Conservation (phyloP, 2,329 filamentous ascomycete species). For the Lachnellula subtilissima region DNA sequence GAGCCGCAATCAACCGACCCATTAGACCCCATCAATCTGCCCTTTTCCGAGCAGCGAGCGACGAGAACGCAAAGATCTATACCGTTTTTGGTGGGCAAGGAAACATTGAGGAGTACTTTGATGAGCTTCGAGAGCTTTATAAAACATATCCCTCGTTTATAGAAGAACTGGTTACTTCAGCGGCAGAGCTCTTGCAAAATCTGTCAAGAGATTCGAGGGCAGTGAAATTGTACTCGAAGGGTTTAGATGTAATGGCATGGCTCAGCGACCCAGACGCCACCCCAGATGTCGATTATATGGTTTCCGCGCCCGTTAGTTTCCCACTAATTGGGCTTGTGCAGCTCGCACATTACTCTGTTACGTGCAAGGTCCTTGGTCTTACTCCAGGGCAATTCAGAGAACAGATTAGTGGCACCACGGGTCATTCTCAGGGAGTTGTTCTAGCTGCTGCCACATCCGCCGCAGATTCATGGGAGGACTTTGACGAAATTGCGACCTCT, state of each 20-base stretch:
- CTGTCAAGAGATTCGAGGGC: constrained; percentile 79
- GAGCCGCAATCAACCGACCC: constrained; percentile 74
- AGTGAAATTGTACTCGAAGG: constrained; percentile 95
- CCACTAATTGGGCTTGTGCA: constrained; percentile 95
- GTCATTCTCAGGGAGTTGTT: constrained; percentile 94
- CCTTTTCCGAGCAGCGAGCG: constrained; percentile 79
- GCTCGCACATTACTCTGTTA: constrained; percentile 90
- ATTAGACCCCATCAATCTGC: constrained; percentile 94
- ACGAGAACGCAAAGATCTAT: constrained; percentile 80
- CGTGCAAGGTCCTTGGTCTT: constrained; percentile 84
- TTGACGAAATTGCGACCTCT: constrained; percentile 71
- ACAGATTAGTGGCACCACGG: constrained; percentile 80
- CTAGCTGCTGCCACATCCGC: constrained; percentile 89
- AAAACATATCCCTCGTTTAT: constrained; percentile 88
- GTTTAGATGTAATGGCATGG: constrained; percentile 93
- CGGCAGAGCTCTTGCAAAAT: constrained; percentile 81
- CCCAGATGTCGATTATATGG: constrained; percentile 88
- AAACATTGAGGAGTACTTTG: constrained; percentile 99
- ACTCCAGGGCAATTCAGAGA: constrained; percentile 85
- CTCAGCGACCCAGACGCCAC: constrained; percentile 83
- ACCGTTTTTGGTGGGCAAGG: constrained; percentile 95
- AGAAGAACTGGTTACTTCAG: constrained; percentile 73
- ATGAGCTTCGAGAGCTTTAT: constrained; percentile 89
- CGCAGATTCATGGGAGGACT: constrained; percentile 89
- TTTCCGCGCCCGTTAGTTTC: constrained; percentile 92